Percentiles rank a stretch among this genome's conserved stretches.
These are phyloP conservation scores for Choanephora cucurbitarum DNA, from an alignment of 371 early-diverging fungal species.

Conservation along the genomic window DNA sequence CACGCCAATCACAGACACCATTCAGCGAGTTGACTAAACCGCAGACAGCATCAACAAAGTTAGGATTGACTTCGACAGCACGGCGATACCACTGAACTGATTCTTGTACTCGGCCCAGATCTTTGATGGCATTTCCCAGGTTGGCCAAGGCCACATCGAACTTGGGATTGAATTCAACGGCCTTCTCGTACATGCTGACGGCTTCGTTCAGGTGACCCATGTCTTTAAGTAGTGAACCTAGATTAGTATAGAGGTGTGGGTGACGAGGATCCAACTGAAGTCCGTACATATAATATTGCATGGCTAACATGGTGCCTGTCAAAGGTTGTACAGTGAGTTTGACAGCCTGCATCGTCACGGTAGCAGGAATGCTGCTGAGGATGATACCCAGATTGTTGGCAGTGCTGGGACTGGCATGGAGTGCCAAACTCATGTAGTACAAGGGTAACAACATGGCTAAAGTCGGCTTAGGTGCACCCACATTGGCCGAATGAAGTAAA, in stretches of 20 bases:
- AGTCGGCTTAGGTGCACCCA: slow-evolving; percentile 49
- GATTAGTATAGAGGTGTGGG: slow-evolving; percentile 88
- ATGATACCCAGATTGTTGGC: slow-evolving; percentile 91
- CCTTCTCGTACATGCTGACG: slow-evolving; percentile 86
- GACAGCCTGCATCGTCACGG: slow-evolving; percentile 56
- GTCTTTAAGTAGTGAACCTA: slow-evolving; percentile 88
- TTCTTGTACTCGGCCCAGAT: slow-evolving; percentile 87
- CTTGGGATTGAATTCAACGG: slow-evolving; percentile 81
- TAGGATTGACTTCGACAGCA: slow-evolving; percentile 84
- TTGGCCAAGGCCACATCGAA: slow-evolving; percentile 93
- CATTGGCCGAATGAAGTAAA: slow-evolving; percentile 50
- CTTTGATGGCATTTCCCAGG: slow-evolving; percentile 89
- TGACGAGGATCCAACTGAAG: slow-evolving; percentile 81
- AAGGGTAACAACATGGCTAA: slow-evolving; percentile 72
- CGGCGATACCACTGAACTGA: slow-evolving; percentile 84
- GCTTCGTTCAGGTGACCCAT: slow-evolving; percentile 85
- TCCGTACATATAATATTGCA: slow-evolving; percentile 88
- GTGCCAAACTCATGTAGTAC: slow-evolving; percentile 80
- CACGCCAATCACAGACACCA: slow-evolving; percentile 91
- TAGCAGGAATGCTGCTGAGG: slow-evolving; percentile 68
- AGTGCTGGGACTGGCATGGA: slow-evolving; percentile 85
- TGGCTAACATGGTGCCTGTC: slow-evolving; percentile 68
- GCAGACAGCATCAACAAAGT: slow-evolving; percentile 92
- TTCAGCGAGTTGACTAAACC: slow-evolving; percentile 86
- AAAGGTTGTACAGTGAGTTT: slow-evolving; percentile 32